Evolutionary conservation across 2,329 filamentous ascomycete species (phyloP).

Genomic region (Trichoderma koningiopsis): DNA sequence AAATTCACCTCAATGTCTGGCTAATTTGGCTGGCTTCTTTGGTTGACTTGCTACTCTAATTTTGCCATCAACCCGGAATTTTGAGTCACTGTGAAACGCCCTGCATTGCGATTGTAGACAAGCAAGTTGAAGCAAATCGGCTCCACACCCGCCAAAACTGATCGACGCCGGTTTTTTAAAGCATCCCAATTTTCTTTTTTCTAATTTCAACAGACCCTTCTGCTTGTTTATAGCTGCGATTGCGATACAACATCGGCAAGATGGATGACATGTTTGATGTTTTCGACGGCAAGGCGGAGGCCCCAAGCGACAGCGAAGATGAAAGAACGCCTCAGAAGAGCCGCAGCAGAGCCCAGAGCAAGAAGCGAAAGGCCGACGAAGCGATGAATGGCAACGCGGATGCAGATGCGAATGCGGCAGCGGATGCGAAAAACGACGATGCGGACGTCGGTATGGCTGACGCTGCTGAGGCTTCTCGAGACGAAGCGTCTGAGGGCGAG

Average conservation of each 20-base stretch:
- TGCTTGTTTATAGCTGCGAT: not conserved
- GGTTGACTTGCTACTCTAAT: not conserved
- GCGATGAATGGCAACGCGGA: constrained; percentile 59
- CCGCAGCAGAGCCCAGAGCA: constrained; percentile 64
- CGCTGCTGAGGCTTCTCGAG: constrained; percentile 45
- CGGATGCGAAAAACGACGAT: constrained; percentile 25
- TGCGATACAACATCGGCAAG: constrained; percentile 24
- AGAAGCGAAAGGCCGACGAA: constrained; percentile 86
- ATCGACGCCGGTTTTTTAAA: not conserved
- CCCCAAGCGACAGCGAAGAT: constrained; percentile 47
- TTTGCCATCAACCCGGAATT: not conserved
- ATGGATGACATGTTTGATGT: constrained; percentile 85
- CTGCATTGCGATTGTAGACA: not conserved
- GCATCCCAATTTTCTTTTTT: not conserved
- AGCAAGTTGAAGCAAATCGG: not conserved
- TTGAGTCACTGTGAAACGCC: not conserved
- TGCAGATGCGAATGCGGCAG: constrained; percentile 10
- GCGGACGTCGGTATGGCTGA: constrained; percentile 45
- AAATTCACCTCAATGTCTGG: not conserved
- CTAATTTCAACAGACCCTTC: not conserved
- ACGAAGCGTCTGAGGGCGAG: constrained; percentile 40
- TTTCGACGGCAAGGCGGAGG: constrained; percentile 65
- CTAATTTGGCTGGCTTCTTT: not conserved
- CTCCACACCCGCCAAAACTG: not conserved
- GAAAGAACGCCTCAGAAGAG: constrained; percentile 50